Evolutionary conservation across 495 filamentous ascomycete genomes (phyloP).

Genomic region (Bathelium albidoporum): DNA sequence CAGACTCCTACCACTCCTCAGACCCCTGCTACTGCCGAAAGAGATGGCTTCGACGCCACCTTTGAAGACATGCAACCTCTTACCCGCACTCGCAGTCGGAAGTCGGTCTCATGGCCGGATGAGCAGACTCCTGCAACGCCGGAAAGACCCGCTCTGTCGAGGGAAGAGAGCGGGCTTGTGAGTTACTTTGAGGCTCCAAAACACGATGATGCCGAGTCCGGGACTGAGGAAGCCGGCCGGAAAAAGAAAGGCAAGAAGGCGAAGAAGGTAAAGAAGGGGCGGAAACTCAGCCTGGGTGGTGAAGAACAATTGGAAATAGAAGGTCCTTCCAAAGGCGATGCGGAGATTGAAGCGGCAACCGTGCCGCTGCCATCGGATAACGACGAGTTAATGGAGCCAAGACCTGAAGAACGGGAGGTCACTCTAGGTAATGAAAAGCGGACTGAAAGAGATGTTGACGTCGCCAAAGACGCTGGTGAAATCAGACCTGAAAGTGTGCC

Average conservation of each 20-base stretch:
- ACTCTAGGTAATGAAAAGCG: slow-evolving; percentile 1
- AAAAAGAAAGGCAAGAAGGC: slow-evolving; percentile 17
- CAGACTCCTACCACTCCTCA: background rate
- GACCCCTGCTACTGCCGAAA: background rate
- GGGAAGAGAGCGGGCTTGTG: slow-evolving; percentile 1
- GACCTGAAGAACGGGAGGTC: slow-evolving; percentile 9
- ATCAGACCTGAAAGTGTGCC: background rate
- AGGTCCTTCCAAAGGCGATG: background rate
- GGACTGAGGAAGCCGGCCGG: background rate
- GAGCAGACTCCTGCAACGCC: background rate
- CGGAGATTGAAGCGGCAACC: background rate
- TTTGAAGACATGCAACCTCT: background rate
- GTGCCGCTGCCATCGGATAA: background rate
- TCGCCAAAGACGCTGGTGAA: background rate
- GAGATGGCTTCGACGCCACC: background rate
- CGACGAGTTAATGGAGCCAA: slow-evolving; percentile 2
- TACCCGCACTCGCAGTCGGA: background rate
- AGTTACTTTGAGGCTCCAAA: background rate
- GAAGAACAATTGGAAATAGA: background rate
- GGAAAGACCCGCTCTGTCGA: background rate
- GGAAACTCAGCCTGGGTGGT: slow-evolving; percentile 1
- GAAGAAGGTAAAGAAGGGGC: slow-evolving; percentile 24
- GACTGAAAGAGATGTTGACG: background rate
- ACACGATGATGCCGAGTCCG: background rate
- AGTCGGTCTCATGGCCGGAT: background rate